Conservation (phyloP, 2,329 filamentous ascomycete genomes). For the Alternaria postmessia region DNA sequence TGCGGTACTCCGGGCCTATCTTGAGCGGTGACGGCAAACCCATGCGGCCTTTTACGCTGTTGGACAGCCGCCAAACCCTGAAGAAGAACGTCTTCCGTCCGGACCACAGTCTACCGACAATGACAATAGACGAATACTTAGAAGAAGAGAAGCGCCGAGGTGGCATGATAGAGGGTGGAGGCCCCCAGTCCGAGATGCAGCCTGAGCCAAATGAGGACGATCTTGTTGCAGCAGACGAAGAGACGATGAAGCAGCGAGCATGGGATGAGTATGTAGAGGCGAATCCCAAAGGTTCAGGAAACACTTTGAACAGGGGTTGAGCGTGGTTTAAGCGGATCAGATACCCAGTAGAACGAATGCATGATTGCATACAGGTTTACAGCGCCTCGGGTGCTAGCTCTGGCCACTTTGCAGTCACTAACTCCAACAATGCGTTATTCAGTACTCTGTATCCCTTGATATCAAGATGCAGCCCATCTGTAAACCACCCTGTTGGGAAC, state of each 20-base stretch:
- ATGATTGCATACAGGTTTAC: neutral
- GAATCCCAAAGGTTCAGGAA: slow-evolving; percentile 84
- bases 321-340: neutral
- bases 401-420: slow-evolving; percentile 42
- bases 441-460: slow-evolving; percentile 42
- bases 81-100: slow-evolving; percentile 84
- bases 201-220: slow-evolving; percentile 89
- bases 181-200: slow-evolving; percentile 72
- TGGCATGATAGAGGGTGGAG: slow-evolving; percentile 90
- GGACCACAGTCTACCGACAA: slow-evolving; percentile 93
- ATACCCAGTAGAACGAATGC: slow-evolving; percentile 20
- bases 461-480: slow-evolving; percentile 51
- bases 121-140: slow-evolving; percentile 97
- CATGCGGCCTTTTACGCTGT: slow-evolving; percentile 86
- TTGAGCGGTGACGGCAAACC: slow-evolving; percentile 83
- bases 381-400: slow-evolving; percentile 37
- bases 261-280: slow-evolving; percentile 96
- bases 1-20: slow-evolving; percentile 70
- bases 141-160: slow-evolving; percentile 87
- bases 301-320: slow-evolving; percentile 80
- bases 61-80: slow-evolving; percentile 78
- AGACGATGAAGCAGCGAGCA: slow-evolving; percentile 89
- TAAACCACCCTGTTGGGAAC: slow-evolving; percentile 49
- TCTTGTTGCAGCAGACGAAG: slow-evolving; percentile 82
- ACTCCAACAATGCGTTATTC: slow-evolving; percentile 29